Percentiles rank a stretch among this genome's conserved stretches.
Evolutionary conservation across 2,329 filamentous ascomycete genomes (phyloP).

Genomic region (Verticillium nubilum): DNA sequence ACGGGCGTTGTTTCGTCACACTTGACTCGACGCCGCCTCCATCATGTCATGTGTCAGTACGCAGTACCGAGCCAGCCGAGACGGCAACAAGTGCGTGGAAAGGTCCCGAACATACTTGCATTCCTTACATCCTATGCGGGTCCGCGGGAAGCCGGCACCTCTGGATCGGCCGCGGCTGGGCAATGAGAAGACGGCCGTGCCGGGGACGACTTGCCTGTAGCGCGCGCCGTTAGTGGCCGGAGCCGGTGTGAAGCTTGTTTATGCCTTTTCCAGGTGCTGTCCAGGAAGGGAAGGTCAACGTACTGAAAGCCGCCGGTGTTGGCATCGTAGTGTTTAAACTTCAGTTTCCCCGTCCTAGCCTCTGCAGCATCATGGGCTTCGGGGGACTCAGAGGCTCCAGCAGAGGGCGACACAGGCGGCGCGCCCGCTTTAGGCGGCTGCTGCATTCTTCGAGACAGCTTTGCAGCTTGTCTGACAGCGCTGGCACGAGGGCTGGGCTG

Average conservation of each 20-base stretch:
- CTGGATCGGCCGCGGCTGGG: slow-evolving; percentile 2
- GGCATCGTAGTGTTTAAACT: not conserved
- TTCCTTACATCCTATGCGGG: slow-evolving; percentile 7
- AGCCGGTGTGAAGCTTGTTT: not conserved
- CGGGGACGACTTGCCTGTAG: not conserved
- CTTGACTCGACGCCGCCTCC: slow-evolving; percentile 31
- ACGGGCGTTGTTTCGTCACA: slow-evolving; percentile 35
- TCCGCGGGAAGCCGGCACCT: slow-evolving; percentile 5
- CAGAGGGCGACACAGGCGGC: not conserved
- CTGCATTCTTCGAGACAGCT: not conserved
- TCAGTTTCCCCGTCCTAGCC: not conserved
- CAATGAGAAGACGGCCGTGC: slow-evolving; percentile 5
- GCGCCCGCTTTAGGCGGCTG: not conserved
- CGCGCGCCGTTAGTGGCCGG: not conserved
- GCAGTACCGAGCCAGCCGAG: not conserved
- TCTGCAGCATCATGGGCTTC: not conserved
- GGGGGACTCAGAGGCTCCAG: not conserved
- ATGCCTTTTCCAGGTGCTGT: not conserved
- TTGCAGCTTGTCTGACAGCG: not conserved
- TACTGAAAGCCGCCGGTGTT: not conserved
- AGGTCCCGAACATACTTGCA: slow-evolving; percentile 9
- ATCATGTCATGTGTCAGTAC: not conserved
- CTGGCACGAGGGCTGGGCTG: not conserved
- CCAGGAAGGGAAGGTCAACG: not conserved
- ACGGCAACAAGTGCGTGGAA: not conserved